Conservation (phyloP, 192 early-diverging fungal genomes). For the Geosiphon pyriformis region DNA sequence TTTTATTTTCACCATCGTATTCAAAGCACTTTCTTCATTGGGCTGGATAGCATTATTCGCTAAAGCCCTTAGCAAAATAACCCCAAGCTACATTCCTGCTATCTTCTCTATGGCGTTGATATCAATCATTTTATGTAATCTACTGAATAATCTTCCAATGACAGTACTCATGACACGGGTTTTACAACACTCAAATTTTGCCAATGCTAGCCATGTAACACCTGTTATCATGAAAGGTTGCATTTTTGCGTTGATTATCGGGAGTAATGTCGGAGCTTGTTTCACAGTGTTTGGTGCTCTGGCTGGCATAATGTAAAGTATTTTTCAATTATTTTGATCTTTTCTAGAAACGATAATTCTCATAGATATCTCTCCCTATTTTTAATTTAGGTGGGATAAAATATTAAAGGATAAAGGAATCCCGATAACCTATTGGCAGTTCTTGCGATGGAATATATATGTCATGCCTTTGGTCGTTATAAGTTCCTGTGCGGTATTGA, state of each 20-base stretch:
- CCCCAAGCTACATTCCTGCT: conserved; percentile 49
- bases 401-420: conserved; percentile 49
- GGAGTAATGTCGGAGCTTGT: conserved; percentile 80
- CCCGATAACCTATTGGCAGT: conserved; percentile 40
- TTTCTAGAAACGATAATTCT: conserved; percentile 10
- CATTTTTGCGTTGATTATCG: conserved; percentile 68
- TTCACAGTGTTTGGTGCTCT: conserved; percentile 66
- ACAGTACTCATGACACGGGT: conserved; percentile 75
- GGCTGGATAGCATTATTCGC: conserved; percentile 73
- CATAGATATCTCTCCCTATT: neutral
- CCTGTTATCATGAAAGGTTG: conserved; percentile 47
- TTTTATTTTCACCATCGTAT: neutral
- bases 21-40: conserved; percentile 38
- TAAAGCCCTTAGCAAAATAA: conserved; percentile 42
- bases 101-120: conserved; percentile 58
- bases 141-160: conserved; percentile 85
- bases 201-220: conserved; percentile 29
- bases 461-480: conserved; percentile 47
- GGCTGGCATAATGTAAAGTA: conserved; percentile 62
- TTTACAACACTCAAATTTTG: conserved; percentile 60
- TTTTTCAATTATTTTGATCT: conserved; percentile 11
- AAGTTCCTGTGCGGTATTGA: neutral
- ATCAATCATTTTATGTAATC: conserved; percentile 62
- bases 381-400: conserved; percentile 40
- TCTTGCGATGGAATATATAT: conserved; percentile 54